Evolutionary conservation across 306 rosid genomes (phyloP).

Genomic region (Luffa acutangula): DNA sequence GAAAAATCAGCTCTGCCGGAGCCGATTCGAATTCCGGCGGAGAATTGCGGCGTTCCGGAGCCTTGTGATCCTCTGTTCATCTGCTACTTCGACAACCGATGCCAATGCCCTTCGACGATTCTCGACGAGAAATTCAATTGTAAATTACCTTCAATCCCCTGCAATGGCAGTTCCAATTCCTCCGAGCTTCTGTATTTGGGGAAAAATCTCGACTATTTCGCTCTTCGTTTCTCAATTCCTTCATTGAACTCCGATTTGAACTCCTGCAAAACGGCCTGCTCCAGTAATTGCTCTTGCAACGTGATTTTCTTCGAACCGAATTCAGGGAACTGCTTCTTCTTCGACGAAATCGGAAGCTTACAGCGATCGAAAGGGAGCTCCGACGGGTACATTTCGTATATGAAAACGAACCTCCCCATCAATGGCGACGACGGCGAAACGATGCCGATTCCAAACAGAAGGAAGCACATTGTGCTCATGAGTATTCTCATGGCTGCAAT

Average conservation of each 20-base stretch:
- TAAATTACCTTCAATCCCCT: slow-evolving; percentile 17
- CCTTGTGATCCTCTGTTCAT: slow-evolving; percentile 25
- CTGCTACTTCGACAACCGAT: slow-evolving; percentile 15
- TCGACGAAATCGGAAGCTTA: slow-evolving; percentile 24
- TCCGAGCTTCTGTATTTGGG: slow-evolving; percentile 21
- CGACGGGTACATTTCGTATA: slow-evolving; percentile 18
- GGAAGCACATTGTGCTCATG: slow-evolving; percentile 15
- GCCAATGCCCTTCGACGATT: slow-evolving; percentile 22
- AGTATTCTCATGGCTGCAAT: slow-evolving; percentile 20
- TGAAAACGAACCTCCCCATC: slow-evolving; percentile 7
- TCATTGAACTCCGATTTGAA: slow-evolving; percentile 9
- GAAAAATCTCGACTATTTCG: slow-evolving; percentile 25
- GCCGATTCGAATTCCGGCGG: slow-evolving; percentile 15
- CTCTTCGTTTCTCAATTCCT: slow-evolving; percentile 18
- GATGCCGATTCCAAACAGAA: slow-evolving; percentile 2
- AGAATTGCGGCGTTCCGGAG: slow-evolving; percentile 25
- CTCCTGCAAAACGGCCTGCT: slow-evolving; percentile 27
- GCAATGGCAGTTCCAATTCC: slow-evolving; percentile 15
- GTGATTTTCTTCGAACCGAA: slow-evolving; percentile 21
- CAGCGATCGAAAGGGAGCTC: neutral
- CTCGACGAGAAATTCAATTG: slow-evolving; percentile 14
- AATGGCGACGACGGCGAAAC: neutral
- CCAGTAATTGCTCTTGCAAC: slow-evolving; percentile 19
- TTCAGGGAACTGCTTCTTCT: slow-evolving; percentile 22
- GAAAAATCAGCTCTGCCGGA: slow-evolving; percentile 13